Conservation (phyloP, 768 basidiomycete genomes). For the Phylloporus arenicola region DNA sequence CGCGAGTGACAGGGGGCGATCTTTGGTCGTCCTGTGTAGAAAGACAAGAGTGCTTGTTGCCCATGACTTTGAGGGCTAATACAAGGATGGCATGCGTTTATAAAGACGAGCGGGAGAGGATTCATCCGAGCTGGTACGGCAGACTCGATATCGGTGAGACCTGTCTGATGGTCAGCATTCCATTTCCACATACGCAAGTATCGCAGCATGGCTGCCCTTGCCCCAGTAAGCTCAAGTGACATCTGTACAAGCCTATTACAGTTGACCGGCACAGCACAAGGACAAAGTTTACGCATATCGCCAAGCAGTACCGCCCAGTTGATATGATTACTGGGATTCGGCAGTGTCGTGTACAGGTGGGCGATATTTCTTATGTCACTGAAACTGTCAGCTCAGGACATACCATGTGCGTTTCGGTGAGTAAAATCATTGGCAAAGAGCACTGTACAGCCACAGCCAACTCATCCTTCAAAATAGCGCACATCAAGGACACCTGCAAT, state of each 20-base stretch:
- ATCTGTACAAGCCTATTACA: not conserved
- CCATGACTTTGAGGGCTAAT: constrained; percentile 19
- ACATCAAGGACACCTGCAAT: constrained; percentile 18
- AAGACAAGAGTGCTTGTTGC: constrained; percentile 26
- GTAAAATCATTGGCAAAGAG: too few relatives aligned
- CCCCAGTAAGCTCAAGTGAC: not conserved
- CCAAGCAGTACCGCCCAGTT: not conserved
- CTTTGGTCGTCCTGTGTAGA: constrained; percentile 4
- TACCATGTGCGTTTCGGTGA: too few relatives aligned
- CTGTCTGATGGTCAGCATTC: not conserved
- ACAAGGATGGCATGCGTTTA: constrained; percentile 10
- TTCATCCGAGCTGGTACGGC: not conserved
- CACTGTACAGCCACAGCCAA: constrained; percentile 10
- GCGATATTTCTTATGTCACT: not conserved
- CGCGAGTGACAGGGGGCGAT: constrained; percentile 25
- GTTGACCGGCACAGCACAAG: not conserved
- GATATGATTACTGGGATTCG: not conserved
- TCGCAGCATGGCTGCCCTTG: not conserved
- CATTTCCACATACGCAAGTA: too few relatives aligned
- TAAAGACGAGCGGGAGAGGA: constrained; percentile 2
- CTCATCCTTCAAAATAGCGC: constrained; percentile 11
- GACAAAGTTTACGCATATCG: too few relatives aligned
- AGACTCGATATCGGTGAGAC: not conserved
- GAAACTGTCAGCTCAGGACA: too few relatives aligned
- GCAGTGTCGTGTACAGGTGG: not conserved